Conservation (phyloP, 2,329 filamentous ascomycete genomes). For the Neofusicoccum umdonicola region DNA sequence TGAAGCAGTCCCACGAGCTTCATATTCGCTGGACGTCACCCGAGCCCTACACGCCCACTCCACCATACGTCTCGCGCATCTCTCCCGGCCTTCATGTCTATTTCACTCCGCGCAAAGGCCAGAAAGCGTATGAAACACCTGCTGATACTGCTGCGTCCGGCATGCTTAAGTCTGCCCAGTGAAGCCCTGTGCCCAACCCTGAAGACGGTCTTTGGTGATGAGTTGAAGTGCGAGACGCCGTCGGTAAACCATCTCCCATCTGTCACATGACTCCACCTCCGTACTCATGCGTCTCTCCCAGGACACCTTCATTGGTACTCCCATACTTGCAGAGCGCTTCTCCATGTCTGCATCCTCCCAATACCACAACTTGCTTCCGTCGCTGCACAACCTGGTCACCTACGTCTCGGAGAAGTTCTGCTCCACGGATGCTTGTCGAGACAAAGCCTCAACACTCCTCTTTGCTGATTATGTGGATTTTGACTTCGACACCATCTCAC, state of each 20-base stretch:
- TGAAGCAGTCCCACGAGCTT: conserved; percentile 67
- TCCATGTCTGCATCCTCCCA: conserved; percentile 61
- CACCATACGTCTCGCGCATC: conserved; percentile 72
- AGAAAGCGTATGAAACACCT: background rate
- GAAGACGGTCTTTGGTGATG: conserved; percentile 54
- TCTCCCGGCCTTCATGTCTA: conserved; percentile 81
- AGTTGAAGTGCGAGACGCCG: conserved; percentile 55
- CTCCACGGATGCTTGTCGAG: conserved; percentile 47
- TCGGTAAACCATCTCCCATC: conserved; percentile 37
- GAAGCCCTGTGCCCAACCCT: conserved; percentile 58
- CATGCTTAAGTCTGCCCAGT: conserved; percentile 29
- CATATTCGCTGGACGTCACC: conserved; percentile 77
- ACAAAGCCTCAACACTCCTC: conserved; percentile 46
- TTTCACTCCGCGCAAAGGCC: conserved; percentile 59
- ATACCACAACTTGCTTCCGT: conserved; percentile 66
- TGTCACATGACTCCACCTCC: background rate
- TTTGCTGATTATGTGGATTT: conserved; percentile 69
- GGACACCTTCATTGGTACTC: conserved; percentile 62
- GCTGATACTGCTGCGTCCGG: no score
- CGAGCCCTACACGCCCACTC: conserved; percentile 55
- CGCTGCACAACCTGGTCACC: conserved; percentile 53
- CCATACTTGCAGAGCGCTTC: conserved; percentile 57
- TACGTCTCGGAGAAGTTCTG: conserved; percentile 58
- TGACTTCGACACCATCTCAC: conserved; percentile 69
- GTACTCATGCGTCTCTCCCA: conserved; percentile 26